Conservation (phyloP, 805 yeast genomes). For the Maudiozyma bulderi region DNA sequence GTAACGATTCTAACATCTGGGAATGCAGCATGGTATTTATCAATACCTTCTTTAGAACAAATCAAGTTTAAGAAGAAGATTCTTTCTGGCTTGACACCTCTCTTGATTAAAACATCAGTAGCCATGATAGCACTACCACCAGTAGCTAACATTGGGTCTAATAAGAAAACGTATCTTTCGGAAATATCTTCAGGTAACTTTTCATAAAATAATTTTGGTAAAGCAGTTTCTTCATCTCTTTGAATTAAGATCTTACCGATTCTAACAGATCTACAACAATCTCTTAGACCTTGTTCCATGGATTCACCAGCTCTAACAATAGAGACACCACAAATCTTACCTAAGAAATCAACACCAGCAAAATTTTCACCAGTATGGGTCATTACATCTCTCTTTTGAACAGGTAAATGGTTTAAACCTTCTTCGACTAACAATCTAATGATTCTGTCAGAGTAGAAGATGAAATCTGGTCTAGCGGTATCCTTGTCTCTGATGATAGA, state of each 20-base stretch:
- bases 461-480: slow-evolving; percentile 85
- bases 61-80: slow-evolving; percentile 84
- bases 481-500: slow-evolving; percentile 77
- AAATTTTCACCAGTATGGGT: slow-evolving; percentile 71
- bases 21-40: slow-evolving; percentile 62
- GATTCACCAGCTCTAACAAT: slow-evolving; percentile 98
- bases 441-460: slow-evolving; percentile 90
- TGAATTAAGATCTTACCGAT: slow-evolving; percentile 95
- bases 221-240: slow-evolving; percentile 95
- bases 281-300: slow-evolving; percentile 97
- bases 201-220: slow-evolving; percentile 84
- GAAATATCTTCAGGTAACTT: slow-evolving; percentile 89
- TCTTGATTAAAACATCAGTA: slow-evolving; percentile 72
- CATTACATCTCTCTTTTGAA: slow-evolving; percentile 51
- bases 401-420: slow-evolving; percentile 90
- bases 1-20: slow-evolving; percentile 86
- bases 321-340: slow-evolving; percentile 96
- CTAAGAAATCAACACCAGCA: slow-evolving; percentile 72
- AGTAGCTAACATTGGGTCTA: slow-evolving; percentile 97
- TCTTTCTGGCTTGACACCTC: slow-evolving; percentile 83
- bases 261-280: slow-evolving; percentile 92
- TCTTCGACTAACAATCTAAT: slow-evolving; percentile 90
- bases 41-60: slow-evolving; percentile 91
- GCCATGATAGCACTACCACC: slow-evolving; percentile 99
- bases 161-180: slow-evolving; percentile 76